Conservation (phyloP, 192 early-diverging fungal genomes). For the Linnemannia schmuckeri region DNA sequence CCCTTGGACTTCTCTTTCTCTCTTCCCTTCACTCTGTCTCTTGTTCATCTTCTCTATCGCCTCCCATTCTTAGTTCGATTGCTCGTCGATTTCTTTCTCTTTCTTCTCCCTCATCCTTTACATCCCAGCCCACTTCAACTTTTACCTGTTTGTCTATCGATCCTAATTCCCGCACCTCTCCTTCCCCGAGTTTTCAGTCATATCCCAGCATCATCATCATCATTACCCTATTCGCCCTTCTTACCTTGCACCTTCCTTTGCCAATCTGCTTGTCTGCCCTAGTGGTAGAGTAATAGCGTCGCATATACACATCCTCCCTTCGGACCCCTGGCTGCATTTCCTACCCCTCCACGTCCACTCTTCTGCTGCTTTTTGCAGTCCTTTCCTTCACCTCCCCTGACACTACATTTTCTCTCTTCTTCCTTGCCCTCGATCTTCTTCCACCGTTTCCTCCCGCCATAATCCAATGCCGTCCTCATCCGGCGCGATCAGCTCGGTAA, state of each 20-base stretch:
- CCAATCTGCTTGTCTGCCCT: background rate
- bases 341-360: background rate
- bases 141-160: background rate
- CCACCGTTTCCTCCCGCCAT: conserved; percentile 2
- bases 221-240: background rate
- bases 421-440: background rate
- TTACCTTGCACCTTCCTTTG: background rate
- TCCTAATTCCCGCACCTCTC: background rate
- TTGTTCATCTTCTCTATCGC: background rate
- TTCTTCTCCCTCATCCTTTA: background rate
- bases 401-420: background rate
- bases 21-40: background rate
- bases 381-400: background rate
- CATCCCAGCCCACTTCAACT: background rate
- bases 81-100: background rate
- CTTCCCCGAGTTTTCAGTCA: background rate
- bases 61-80: background rate
- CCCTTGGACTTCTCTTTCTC: background rate
- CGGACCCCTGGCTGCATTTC: background rate
- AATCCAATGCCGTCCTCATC: conserved; percentile 18
- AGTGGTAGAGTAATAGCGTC: background rate
- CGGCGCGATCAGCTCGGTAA: conserved; percentile 52
- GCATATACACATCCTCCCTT: background rate
- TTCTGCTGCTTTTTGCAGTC: too few species aligned
- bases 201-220: conserved; percentile 1